These are phyloP conservation scores for Aspergillus calidoustus DNA, from an alignment of 2,329 filamentous ascomycete genomes.

Conservation along the genomic window DNA sequence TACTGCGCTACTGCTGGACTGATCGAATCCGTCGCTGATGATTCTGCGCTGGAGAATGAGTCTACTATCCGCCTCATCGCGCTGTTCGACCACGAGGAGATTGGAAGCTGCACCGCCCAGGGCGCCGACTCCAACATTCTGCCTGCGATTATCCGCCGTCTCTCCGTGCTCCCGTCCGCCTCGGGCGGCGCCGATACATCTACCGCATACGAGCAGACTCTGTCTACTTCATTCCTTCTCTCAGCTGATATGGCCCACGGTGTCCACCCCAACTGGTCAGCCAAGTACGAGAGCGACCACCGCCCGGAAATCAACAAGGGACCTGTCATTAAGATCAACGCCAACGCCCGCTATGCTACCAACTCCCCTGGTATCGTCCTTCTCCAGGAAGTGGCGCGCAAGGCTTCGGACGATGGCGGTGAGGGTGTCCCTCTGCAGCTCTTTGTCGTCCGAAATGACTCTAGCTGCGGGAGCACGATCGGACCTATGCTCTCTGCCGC, in stretches of 20 bases:
- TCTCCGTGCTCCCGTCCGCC: slow-evolving; percentile 75
- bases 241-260: slow-evolving; percentile 98
- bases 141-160: slow-evolving; percentile 81
- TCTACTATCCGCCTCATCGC: slow-evolving; percentile 85
- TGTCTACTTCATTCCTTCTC: slow-evolving; percentile 88
- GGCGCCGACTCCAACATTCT: slow-evolving; percentile 92
- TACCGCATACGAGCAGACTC: slow-evolving; percentile 91
- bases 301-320: slow-evolving; percentile 95
- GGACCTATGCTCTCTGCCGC: slow-evolving; percentile 93
- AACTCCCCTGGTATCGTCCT: slow-evolving; percentile 95
- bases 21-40: slow-evolving; percentile 73
- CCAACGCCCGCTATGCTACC: slow-evolving; percentile 94
- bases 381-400: slow-evolving; percentile 80
- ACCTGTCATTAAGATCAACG: slow-evolving; percentile 96
- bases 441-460: slow-evolving; percentile 96
- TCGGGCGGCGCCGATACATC: slow-evolving; percentile 65
- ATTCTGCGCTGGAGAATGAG: slow-evolving; percentile 72
- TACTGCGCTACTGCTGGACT: slow-evolving; percentile 88
- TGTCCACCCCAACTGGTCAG: slow-evolving; percentile 91
- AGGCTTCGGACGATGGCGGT: slow-evolving; percentile 57
- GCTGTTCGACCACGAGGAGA: slow-evolving; percentile 97
- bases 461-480: slow-evolving; percentile 92
- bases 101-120: slow-evolving; percentile 89
- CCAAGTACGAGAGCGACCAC: slow-evolving; percentile 90
- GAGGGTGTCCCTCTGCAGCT: slow-evolving; percentile 86